These are phyloP conservation scores for Corniculantispora saksenae DNA, from an alignment of 2,329 filamentous ascomycete genomes.

Conservation along the genomic window DNA sequence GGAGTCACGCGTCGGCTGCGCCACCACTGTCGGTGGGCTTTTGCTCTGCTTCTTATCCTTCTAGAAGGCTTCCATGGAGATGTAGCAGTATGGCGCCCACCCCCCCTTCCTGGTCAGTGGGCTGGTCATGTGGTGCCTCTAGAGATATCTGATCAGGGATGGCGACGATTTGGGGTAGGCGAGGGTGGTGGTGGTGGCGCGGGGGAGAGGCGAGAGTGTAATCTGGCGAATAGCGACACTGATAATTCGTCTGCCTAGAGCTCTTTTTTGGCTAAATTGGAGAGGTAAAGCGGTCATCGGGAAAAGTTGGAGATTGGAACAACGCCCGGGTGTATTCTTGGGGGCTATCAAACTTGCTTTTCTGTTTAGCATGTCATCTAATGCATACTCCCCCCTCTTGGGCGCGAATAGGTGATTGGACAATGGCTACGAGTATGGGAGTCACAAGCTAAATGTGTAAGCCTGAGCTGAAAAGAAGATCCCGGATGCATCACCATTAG, in stretches of 20 bases:
- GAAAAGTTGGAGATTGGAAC: not conserved
- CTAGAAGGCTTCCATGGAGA: slow-evolving; percentile 35
- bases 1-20: slow-evolving; percentile 13
- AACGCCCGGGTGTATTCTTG: not conserved
- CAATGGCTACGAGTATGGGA: not conserved
- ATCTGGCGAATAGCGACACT: not conserved
- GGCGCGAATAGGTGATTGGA: not conserved
- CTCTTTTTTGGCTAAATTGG: too few relatives aligned
- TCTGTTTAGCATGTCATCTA: not conserved
- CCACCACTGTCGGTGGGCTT: not conserved
- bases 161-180: not conserved
- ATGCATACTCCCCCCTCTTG: not conserved
- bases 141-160: not conserved
- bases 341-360: not conserved
- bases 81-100: not conserved
- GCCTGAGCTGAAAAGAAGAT: not conserved
- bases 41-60: slow-evolving; percentile 27
- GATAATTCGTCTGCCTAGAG: slow-evolving; percentile 16
- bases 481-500: not conserved
- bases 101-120: not conserved
- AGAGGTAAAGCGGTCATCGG: not conserved
- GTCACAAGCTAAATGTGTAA: not conserved
- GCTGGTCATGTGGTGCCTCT: not conserved
- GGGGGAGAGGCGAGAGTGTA: not conserved
- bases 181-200: not conserved